These are phyloP conservation scores for Platanus orientalis DNA, from an alignment of 164 flowering plant genomes.

Conservation along the genomic window DNA sequence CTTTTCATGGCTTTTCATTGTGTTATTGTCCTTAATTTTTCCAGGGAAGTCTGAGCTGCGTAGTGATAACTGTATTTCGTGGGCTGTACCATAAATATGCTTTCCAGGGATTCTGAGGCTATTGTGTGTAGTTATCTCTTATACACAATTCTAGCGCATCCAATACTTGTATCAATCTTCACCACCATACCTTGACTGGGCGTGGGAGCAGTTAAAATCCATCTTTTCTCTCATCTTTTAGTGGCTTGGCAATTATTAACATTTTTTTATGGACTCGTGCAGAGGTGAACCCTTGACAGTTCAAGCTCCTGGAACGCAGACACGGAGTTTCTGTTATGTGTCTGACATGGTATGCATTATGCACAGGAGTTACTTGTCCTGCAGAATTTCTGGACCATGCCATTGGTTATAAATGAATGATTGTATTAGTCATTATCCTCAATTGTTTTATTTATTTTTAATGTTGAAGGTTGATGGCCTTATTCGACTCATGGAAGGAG, in stretches of 20 bases:
- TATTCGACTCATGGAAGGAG: conserved; percentile 80
- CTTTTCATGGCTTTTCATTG: not conserved
- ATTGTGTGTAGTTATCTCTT: too few relatives aligned
- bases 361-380: not conserved
- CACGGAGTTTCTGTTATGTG: conserved; percentile 80
- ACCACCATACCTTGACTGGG: too few relatives aligned
- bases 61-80: not conserved
- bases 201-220: too few relatives aligned
- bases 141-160: too few relatives aligned
- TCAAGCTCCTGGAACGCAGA: conserved; percentile 71
- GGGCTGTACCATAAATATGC: not conserved
- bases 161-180: too few relatives aligned
- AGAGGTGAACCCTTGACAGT: conserved; percentile 70
- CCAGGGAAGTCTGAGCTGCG: too few relatives aligned
- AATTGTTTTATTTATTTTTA: not conserved
- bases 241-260: not conserved
- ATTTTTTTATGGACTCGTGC: conserved; percentile 9
- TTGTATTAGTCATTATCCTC: not conserved
- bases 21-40: not conserved
- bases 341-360: conserved; percentile 64
- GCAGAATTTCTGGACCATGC: not conserved
- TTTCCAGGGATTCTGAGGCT: not conserved
- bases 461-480: conserved; percentile 69
- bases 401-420: not conserved
- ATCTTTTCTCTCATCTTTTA: not conserved